phyloP scores from a whole-genome alignment of 169 alveolate genomes.

The Eimeria nieschulzi region DNA sequence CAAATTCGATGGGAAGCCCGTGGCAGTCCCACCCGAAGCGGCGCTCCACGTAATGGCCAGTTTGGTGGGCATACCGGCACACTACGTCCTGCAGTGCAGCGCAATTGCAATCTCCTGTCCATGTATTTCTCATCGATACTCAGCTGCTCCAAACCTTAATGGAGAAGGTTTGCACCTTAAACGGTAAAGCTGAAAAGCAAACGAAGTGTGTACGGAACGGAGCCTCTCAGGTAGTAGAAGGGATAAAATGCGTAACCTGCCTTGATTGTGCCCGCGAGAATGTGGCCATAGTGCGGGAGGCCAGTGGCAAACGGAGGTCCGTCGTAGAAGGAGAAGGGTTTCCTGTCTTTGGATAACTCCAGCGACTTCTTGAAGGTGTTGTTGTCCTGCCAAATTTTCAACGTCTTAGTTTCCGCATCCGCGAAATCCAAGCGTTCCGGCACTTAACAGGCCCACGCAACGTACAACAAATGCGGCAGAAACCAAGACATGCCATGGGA shows the following conservation, averaged over 20 bases:
- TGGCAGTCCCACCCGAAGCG: conserved; percentile 99
- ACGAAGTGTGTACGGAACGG: too few relatives aligned
- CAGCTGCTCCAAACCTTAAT: not conserved
- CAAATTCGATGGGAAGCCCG: conserved; percentile 99
- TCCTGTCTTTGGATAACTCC: conserved; percentile 79
- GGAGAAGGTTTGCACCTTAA: too few relatives aligned
- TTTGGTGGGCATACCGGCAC: conserved; percentile 97
- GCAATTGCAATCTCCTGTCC: not conserved
- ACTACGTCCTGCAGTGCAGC: conserved; percentile 93
- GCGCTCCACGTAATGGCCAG: conserved; percentile 96
- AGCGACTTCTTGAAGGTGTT: conserved; percentile 25
- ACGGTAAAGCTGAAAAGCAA: not conserved
- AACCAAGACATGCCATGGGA: not conserved
- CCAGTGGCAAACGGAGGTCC: conserved; percentile 99
- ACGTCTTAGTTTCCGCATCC: conserved; percentile 38
- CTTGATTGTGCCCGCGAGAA: conserved; percentile 99
- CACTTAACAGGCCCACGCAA: conserved; percentile 32
- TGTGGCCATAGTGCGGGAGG: conserved; percentile 99
- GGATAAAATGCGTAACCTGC: conserved; percentile 70
- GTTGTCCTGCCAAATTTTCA: conserved; percentile 30
- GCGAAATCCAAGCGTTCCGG: conserved; percentile 66
- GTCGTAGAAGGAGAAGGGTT: conserved; percentile 97
- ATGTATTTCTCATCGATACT: not conserved
- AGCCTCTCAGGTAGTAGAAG: too few relatives aligned
- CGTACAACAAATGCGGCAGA: not conserved